Percentiles rank a stretch among this genome's conserved stretches.
Conservation (phyloP, 1,284 basidiomycete species). For the Ustilago shanxiensis region DNA sequence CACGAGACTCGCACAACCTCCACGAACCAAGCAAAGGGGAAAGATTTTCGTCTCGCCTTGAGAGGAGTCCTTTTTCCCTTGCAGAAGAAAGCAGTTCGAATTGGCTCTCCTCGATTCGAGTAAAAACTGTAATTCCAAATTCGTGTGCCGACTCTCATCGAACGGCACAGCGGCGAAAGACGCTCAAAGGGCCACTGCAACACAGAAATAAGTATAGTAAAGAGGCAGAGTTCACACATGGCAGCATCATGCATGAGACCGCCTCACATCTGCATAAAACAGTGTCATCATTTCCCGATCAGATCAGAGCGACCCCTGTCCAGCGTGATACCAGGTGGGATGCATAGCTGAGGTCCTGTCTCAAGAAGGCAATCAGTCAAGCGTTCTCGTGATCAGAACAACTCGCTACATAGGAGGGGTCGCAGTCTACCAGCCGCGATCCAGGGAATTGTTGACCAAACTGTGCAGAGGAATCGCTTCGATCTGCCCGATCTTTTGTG, state of each 20-base stretch:
- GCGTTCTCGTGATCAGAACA: too few relatives aligned
- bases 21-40: slow-evolving; percentile 5
- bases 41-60: slow-evolving; percentile 5
- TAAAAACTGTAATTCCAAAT: slow-evolving; percentile 12
- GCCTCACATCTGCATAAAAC: background rate
- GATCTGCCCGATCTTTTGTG: too few relatives aligned
- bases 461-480: too few relatives aligned
- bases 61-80: background rate
- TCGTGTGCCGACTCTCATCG: slow-evolving; percentile 6
- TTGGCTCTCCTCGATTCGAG: slow-evolving; percentile 2
- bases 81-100: background rate
- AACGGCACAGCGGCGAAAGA: slow-evolving; percentile 7
- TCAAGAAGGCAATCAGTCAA: too few relatives aligned
- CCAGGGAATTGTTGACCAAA: too few relatives aligned
- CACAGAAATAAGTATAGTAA: too few relatives aligned
- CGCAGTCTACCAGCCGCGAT: too few relatives aligned
- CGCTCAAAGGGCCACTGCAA: slow-evolving; percentile 2
- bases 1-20: slow-evolving; percentile 12
- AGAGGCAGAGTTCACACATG: slow-evolving; percentile 5
- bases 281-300: background rate
- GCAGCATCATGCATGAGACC: background rate
- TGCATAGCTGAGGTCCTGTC: background rate
- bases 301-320: background rate
- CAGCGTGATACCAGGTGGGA: too few relatives aligned
- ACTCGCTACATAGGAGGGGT: too few relatives aligned